These are phyloP conservation scores for Davidsoniella eucalypti DNA, from an alignment of 2,329 filamentous ascomycete genomes.

Conservation along the genomic window DNA sequence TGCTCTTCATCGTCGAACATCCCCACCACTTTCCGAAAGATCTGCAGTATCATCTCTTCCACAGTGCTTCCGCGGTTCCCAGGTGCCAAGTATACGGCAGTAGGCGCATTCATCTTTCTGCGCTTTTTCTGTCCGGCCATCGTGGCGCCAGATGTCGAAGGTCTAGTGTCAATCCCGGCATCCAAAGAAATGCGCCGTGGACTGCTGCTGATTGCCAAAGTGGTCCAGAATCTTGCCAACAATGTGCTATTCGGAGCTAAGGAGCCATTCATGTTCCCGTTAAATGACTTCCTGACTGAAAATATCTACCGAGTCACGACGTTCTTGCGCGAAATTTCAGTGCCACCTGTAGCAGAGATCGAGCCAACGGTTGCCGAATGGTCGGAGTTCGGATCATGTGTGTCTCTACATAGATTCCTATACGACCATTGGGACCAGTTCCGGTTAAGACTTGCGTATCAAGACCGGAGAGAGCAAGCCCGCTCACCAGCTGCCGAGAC, in stretches of 20 bases:
- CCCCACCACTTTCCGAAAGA: conserved; percentile 46
- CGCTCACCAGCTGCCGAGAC: conserved; percentile 37
- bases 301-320: conserved; percentile 53
- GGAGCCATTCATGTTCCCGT: conserved; percentile 55
- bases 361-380: conserved; percentile 28
- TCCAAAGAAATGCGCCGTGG: conserved; percentile 55
- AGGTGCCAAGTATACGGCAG: conserved; percentile 55
- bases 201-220: conserved; percentile 51
- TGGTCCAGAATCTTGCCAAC: conserved; percentile 55
- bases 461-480: conserved; percentile 40
- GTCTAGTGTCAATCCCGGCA: conserved; percentile 41
- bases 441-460: conserved; percentile 43
- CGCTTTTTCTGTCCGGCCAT: conserved; percentile 60
- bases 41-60: conserved; percentile 50
- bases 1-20: conserved; percentile 45
- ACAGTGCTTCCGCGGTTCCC: conserved; percentile 48
- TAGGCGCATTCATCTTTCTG: conserved; percentile 55
- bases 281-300: conserved; percentile 51
- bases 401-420: conserved; percentile 49
- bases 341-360: conserved; percentile 32
- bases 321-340: conserved; percentile 51
- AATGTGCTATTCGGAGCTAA: conserved; percentile 57
- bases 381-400: conserved; percentile 56
- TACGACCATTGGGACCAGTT: conserved; percentile 60
- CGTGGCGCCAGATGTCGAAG: conserved; percentile 51